Base-by-base conservation (phyloP, 2,329 filamentous ascomycete species). In the Aspergillus proliferans region DNA sequence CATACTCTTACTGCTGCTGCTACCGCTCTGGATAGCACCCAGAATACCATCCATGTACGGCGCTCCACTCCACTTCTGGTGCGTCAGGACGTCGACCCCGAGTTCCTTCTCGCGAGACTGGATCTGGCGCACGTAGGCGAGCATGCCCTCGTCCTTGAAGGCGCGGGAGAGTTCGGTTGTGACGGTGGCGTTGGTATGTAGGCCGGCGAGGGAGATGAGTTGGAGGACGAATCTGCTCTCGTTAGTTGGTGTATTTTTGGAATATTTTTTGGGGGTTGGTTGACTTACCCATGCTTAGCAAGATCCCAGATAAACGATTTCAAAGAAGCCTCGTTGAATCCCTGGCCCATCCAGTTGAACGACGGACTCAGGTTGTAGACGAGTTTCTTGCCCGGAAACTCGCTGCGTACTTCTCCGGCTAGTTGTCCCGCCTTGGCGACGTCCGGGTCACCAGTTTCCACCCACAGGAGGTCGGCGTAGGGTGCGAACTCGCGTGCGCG, bases 261-360 rank as follows among this genome's bases (percentile, higher is more conserved):
- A 39, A 7, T 3, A 14, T 3, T 43, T 1, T 36, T 36, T 15
- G 7, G 19, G 10, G 21, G 24, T 19, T 24, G 9, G 5, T 21
- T 22, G 24, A 83, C 82, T 65, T 84, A 92, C 52, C 92, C 92
- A 61, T 96, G 87, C 66, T 85, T 83, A 7, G 91, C 93, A 56
- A 98, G 83, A 68, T 97, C 92, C 92, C 92, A 97, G 60, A 98
- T 87, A 69, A 98, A 98, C 5, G 82, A 89, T 73, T 87, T 89
- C 48, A 98, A 79, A 5, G 86, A 85, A 52, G 83, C 84, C 55
- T 90, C 83, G 3, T 81, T 85, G 72, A 97, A 98, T 26, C 92
- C 93, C 66, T 97, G 91, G 9, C 84, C 84, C 83, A 94, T 93
- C 93, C 93, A 98, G 77, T 98, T 97, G 80, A 98, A 98, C 7